Conservation (phyloP, 495 filamentous ascomycete species). For the Trichoderma orchidacearum region DNA sequence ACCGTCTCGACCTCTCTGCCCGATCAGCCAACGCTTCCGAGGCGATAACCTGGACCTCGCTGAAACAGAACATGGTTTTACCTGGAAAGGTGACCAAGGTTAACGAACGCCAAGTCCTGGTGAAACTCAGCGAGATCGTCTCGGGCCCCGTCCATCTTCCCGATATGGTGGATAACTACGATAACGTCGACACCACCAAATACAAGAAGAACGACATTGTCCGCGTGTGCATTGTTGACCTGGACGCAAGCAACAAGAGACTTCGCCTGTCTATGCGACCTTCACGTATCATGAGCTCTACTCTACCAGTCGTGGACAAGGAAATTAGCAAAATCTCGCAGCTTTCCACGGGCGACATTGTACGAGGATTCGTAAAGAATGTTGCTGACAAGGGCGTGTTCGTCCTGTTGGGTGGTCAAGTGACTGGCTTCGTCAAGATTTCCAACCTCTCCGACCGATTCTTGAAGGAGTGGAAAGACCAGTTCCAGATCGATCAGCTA, state of each 20-base stretch:
- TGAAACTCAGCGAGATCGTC: constrained; percentile 68
- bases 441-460: constrained; percentile 81
- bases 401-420: constrained; percentile 58
- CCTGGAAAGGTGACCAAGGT: constrained; percentile 74
- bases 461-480: constrained; percentile 91
- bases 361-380: constrained; percentile 81
- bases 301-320: constrained; percentile 65
- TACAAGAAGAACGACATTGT: constrained; percentile 74
- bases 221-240: constrained; percentile 63
- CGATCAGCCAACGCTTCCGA: constrained; percentile 37
- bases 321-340: constrained; percentile 57
- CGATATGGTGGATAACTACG: constrained; percentile 78
- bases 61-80: constrained; percentile 66
- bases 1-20: constrained; percentile 71
- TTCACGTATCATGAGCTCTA: constrained; percentile 77
- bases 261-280: constrained; percentile 70
- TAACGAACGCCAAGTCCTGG: constrained; percentile 66
- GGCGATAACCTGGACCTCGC: constrained; percentile 48
- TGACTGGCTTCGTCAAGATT: constrained; percentile 72
- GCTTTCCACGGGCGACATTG: constrained; percentile 62
- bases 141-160: constrained; percentile 61
- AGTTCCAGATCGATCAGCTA: constrained; percentile 73
- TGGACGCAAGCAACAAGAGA: constrained; percentile 75
- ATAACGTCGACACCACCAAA: constrained; percentile 44
- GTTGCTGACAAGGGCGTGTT: constrained; percentile 80